phyloP scores from a whole-genome alignment of 441 rosid genomes.

The Kokia cookei region DNA sequence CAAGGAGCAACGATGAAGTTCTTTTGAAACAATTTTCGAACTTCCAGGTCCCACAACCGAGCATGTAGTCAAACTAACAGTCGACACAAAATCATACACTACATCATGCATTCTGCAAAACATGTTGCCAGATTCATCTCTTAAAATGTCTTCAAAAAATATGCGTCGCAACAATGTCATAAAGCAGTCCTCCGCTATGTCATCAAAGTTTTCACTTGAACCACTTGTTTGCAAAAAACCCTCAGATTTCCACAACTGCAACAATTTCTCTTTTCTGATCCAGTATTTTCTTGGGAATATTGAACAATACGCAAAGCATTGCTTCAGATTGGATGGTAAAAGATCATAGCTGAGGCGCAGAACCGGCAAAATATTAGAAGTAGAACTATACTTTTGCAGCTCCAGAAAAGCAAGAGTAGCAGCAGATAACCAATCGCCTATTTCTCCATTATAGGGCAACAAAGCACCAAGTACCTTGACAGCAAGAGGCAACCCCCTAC shows the following conservation, averaged over 20 bases:
- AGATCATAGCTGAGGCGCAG: conserved; percentile 4
- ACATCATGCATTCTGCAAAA: conserved; percentile 27
- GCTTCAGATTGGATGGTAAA: conserved; percentile 10
- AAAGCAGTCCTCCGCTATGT: conserved; percentile 17
- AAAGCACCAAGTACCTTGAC: conserved; percentile 1
- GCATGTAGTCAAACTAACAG: background rate
- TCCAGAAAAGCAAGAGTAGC: conserved; percentile 1
- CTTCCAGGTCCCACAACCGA: background rate
- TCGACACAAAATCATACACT: conserved; percentile 20
- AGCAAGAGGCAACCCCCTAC: conserved; percentile 10
- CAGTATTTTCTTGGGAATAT: conserved; percentile 2
- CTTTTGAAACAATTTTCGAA: background rate
- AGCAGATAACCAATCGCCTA: background rate
- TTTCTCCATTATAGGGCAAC: background rate
- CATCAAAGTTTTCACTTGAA: conserved; percentile 8
- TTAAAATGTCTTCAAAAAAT: conserved; percentile 19
- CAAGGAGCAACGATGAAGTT: conserved; percentile 1
- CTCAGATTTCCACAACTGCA: conserved; percentile 6
- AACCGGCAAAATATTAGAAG: background rate
- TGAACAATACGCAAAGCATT: conserved; percentile 7
- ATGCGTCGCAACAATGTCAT: conserved; percentile 3
- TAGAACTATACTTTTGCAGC: background rate
- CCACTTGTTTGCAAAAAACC: conserved; percentile 2
- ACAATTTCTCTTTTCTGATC: conserved; percentile 1
- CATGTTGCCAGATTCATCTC: conserved; percentile 13